These are phyloP conservation scores for Aquilaria sinensis DNA, from an alignment of 345 rosid species.

Conservation along the genomic window DNA sequence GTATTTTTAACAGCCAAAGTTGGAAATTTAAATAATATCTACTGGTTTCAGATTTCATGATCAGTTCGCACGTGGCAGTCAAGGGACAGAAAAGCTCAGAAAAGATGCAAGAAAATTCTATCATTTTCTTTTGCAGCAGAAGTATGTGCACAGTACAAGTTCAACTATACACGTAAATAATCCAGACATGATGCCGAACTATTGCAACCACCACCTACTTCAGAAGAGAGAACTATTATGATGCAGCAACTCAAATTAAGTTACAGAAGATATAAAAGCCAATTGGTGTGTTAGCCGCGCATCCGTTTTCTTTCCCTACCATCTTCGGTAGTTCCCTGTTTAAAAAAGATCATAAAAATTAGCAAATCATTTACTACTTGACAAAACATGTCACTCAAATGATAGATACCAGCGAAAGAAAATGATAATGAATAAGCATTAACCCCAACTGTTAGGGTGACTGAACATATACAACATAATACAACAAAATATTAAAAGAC, in stretches of 20 bases:
- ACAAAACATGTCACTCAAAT: constrained; percentile 6
- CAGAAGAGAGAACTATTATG: constrained; percentile 28
- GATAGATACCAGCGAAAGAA: neutral
- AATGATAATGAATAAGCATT: neutral
- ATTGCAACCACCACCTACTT: constrained; percentile 21
- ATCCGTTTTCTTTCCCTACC: constrained; percentile 65
- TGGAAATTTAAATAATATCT: too few species aligned
- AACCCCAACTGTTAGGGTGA: neutral
- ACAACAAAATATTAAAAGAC: too few species aligned
- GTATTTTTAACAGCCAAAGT: too few species aligned
- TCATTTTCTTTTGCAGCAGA: constrained; percentile 17
- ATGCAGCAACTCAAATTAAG: constrained; percentile 20
- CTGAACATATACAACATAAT: too few species aligned
- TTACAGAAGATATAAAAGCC: constrained; percentile 34
- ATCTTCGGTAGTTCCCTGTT: constrained; percentile 69
- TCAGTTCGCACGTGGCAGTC: constrained; percentile 16
- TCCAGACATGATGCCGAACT: constrained; percentile 19
- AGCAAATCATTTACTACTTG: neutral
- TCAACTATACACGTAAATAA: constrained; percentile 49
- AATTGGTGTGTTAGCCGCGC: constrained; percentile 50
- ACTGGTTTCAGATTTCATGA: neutral
- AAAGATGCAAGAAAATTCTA: constrained; percentile 13
- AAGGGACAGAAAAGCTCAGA: constrained; percentile 2
- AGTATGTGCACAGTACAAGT: constrained; percentile 35
- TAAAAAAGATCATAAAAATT: constrained; percentile 3